Evolutionary conservation across 2,329 filamentous ascomycete genomes (phyloP).

Genomic region (Pseudodiploospora longispora): DNA sequence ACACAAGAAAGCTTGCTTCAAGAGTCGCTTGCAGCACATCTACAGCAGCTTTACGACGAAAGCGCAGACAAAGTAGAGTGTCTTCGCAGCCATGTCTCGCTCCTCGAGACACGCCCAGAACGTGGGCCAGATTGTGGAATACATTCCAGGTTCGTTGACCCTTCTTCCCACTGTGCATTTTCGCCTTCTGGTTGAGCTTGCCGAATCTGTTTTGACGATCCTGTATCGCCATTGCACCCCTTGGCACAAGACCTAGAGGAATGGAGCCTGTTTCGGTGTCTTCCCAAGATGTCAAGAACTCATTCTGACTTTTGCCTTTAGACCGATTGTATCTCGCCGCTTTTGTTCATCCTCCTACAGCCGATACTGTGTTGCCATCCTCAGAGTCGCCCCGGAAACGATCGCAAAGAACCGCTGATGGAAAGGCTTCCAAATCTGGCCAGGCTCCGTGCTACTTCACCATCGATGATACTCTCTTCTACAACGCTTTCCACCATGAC

Average conservation of each 20-base stretch:
- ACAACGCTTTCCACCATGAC: slow-evolving; percentile 98
- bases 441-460: slow-evolving; percentile 84
- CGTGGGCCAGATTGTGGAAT: slow-evolving; percentile 88
- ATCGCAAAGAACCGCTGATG: slow-evolving; percentile 51
- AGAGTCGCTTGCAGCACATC: too few relatives aligned
- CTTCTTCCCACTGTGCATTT: neutral
- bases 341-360: slow-evolving; percentile 73
- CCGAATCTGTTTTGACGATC: slow-evolving; percentile 12
- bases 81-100: slow-evolving; percentile 39
- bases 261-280: too few relatives aligned
- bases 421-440: slow-evolving; percentile 33
- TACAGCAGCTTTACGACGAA: too few relatives aligned
- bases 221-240: neutral
- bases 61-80: slow-evolving; percentile 5
- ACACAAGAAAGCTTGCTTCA: too few relatives aligned
- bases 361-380: slow-evolving; percentile 81
- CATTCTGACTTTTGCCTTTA: slow-evolving; percentile 29
- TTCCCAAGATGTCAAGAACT: too few relatives aligned
- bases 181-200: neutral
- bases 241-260: too few relatives aligned
- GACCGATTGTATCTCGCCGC: slow-evolving; percentile 93
- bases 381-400: slow-evolving; percentile 56
- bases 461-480: slow-evolving; percentile 83
- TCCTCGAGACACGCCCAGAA: slow-evolving; percentile 44
- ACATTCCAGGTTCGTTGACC: slow-evolving; percentile 71